Evolutionary conservation across 2,329 filamentous ascomycete genomes (phyloP), one percentile per base, ranked within the genome.

Genomic region (Cladosporium sp.): DNA sequence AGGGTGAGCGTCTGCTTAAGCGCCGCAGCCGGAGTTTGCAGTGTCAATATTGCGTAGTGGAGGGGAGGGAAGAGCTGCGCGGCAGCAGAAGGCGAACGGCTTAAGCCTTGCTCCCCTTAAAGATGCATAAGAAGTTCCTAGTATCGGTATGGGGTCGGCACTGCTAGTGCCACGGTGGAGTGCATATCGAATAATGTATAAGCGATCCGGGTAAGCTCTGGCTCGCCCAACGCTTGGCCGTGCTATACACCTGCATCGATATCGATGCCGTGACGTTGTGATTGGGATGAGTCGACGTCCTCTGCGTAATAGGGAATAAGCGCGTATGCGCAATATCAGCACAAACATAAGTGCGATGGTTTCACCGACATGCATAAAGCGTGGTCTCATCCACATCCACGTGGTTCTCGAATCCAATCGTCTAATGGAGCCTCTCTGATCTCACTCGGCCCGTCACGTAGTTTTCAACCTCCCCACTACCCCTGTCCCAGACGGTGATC

Each of bases 401-500:
- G 55, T 35, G 55, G 33, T 28, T 40, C 33, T 8, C 31, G 33
- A 23, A 40, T 40, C 29, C 40, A 46, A 46, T 57, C 55, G 55
- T 57, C 55, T 40, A 57, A 10, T 57, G 21, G 55, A 37, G 55
- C 29, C 33, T 40, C 28, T 56, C 33, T 44, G 37, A 23, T 55
- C 52, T 33, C 7, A 23, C 26, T 57, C 56, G 56, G 56, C 56
- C 56, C 56, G 56, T 59, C 52, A 55, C 52, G 52, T 55, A n/a
- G 16, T 55, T 37, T 46, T 21, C 56, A 26, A 59, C 56, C 56
- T 40, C 18, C 26, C 33, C 56, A 37, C 37, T 46, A 37, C 56
- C 56, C 56, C 56, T 59, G 56, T 59, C 56, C 56, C 23, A n/a
- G 56, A 10, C 56, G 56, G 56, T n/a, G 35, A 59, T 59, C 56